These are phyloP conservation scores for Peltaster fructicola DNA, from an alignment of 2,329 filamentous ascomycete species.

Conservation along the genomic window DNA sequence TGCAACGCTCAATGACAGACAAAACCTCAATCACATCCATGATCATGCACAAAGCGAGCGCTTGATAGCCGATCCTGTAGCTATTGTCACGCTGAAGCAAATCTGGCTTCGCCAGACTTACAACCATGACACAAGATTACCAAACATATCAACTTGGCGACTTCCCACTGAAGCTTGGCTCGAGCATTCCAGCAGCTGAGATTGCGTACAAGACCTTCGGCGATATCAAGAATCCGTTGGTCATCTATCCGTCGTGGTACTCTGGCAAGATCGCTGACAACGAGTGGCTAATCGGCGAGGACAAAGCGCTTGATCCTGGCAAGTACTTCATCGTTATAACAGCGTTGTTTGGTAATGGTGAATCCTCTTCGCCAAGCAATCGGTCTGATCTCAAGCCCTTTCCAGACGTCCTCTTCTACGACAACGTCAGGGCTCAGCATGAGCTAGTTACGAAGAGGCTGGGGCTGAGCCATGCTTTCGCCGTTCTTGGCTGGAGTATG, in stretches of 20 bases:
- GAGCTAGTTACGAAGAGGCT: conserved; percentile 46
- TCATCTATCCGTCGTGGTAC: conserved; percentile 67
- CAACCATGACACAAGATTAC: conserved; percentile 18
- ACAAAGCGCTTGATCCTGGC: conserved; percentile 45
- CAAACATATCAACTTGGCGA: conserved; percentile 30
- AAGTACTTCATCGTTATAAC: conserved; percentile 52
- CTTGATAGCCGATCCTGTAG: background rate
- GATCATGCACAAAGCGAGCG: background rate
- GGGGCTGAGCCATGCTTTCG: conserved; percentile 39
- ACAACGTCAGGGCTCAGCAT: conserved; percentile 52
- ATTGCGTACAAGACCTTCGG: conserved; percentile 68
- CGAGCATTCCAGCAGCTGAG: conserved; percentile 43
- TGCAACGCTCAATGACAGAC: too few species aligned
- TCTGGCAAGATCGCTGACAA: conserved; percentile 53
- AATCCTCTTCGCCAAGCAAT: conserved; percentile 52
- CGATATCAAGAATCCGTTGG: conserved; percentile 39
- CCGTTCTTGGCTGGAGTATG: conserved; percentile 56
- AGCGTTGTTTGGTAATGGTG: conserved; percentile 50
- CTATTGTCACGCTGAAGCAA: conserved; percentile 1
- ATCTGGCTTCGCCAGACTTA: background rate
- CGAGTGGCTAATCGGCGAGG: conserved; percentile 52
- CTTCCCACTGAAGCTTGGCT: conserved; percentile 42
- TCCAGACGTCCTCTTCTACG: conserved; percentile 45
- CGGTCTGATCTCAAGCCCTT: conserved; percentile 31
- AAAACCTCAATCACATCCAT: too few species aligned